Evolutionary conservation across 164 flowering plant species (phyloP), one percentile per base, ranked within the genome.

Genomic region (Chimonanthus salicifolius): DNA sequence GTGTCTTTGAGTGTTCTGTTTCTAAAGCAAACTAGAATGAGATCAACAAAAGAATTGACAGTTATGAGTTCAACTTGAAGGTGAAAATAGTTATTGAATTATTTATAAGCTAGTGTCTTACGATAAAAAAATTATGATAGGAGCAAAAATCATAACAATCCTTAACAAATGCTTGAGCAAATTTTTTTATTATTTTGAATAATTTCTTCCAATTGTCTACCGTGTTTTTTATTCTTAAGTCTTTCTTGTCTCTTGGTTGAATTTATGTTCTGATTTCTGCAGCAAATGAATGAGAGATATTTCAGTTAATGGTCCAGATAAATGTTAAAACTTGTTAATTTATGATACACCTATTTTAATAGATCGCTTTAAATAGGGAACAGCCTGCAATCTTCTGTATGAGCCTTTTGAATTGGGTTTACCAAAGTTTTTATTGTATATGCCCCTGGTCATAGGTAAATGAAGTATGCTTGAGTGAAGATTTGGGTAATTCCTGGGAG

Each of bases 401-500:
- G 6, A 63, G 4, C 10, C 44, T 63, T 63, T 44, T 63, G 66
- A 66, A 44, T 43, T 45, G 3, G 15, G 48, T 66, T 63, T 20
- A 0, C 8, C 7, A 33, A 33, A 33, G 33, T 33, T 16, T 11
- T 66, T 45, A 4, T 66, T 66, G 11, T 44, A 66, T 44, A 44
- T 13, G 48, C 45, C 60, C 45, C 13, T 66, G 49, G 47, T 16
- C 47, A 10, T 69, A 95, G 99, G 94, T 95, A 8, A 95, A 95
- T 82, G 89, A 90, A 87, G 83, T 88, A 80, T 75, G 89, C 62
- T 69, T 95, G 75, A 82, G 63, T 74, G 90, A 88, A 74, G 97
- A 92, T 80, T 80, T 95, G 90, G 80, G 93, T 78, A 81, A 88
- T 5, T 76, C 87, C 11, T 95, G 98, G 98, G 99, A 95, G 80